phyloP scores from a whole-genome alignment of 1,284 basidiomycete species.

The Ceratobasidium sp. region DNA sequence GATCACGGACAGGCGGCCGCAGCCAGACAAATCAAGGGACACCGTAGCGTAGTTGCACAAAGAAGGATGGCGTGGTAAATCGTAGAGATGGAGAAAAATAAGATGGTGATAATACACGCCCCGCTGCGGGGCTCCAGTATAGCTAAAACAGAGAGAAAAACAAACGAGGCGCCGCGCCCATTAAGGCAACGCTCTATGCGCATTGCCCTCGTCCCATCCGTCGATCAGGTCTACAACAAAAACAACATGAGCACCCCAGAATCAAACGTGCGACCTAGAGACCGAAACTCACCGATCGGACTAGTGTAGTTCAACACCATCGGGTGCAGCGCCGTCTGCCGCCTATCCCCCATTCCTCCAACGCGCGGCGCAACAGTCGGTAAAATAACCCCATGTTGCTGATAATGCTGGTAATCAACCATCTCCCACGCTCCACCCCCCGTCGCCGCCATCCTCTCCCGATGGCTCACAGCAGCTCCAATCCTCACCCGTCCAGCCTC shows the following conservation, averaged over 20 bases:
- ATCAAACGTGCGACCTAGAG: background rate
- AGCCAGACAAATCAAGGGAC: background rate
- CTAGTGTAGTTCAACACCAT: slow-evolving; percentile 41
- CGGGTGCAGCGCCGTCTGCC: slow-evolving; percentile 34
- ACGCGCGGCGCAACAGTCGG: slow-evolving; percentile 23
- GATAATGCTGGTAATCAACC: slow-evolving; percentile 38
- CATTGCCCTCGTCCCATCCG: slow-evolving; percentile 39
- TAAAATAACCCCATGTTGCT: slow-evolving; percentile 40
- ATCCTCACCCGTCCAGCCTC: slow-evolving; percentile 3
- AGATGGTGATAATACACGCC: slow-evolving; percentile 25
- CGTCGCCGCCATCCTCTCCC: slow-evolving; percentile 26
- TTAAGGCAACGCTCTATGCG: slow-evolving; percentile 16
- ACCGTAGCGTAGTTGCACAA: background rate
- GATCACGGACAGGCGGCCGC: background rate
- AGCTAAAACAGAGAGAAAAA: background rate
- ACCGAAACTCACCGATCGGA: slow-evolving; percentile 34
- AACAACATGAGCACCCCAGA: background rate
- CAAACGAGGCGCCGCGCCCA: background rate
- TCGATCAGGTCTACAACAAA: slow-evolving; percentile 25
- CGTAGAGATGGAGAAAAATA: background rate
- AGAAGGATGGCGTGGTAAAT: slow-evolving; percentile 12
- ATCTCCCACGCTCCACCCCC: slow-evolving; percentile 42
- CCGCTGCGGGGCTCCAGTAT: background rate
- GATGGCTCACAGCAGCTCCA: background rate
- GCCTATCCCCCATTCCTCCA: background rate